phyloP scores from a whole-genome alignment of 305 asterid species.

The Fraxinus latifolia region DNA sequence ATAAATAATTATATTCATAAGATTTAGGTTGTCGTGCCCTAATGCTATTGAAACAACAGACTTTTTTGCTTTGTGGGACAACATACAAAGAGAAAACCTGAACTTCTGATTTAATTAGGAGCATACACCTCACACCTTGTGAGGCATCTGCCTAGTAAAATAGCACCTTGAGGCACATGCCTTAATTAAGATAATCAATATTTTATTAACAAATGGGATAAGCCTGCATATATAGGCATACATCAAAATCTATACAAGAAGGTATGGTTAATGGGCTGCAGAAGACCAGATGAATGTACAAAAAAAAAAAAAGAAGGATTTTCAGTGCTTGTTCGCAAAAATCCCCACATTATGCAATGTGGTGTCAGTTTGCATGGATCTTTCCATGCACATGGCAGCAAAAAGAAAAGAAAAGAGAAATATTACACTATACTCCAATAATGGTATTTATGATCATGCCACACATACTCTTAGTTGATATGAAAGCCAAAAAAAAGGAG shows the following conservation, averaged over 20 bases:
- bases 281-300: not conserved
- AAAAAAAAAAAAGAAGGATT: not conserved
- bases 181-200: not conserved
- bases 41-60: not conserved
- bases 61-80: not conserved
- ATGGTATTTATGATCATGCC: not conserved
- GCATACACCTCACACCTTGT: not conserved
- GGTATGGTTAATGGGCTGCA: not conserved
- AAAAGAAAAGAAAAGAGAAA: not conserved
- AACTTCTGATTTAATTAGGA: not conserved
- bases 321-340: not conserved
- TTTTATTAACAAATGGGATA: not conserved
- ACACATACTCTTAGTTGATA: not conserved
- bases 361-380: not conserved
- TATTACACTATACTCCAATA: not conserved
- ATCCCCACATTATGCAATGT: not conserved
- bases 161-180: not conserved
- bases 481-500: conserved; percentile 10
- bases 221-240: not conserved
- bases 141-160: not conserved
- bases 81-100: not conserved
- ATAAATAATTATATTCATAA: not conserved
- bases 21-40: not conserved
- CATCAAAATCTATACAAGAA: not conserved
- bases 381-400: not conserved